A percentile compares a stretch with the other conserved stretches of the same genome.
These are phyloP conservation scores for Colletotrichum lentis DNA, from an alignment of 2,329 filamentous ascomycete species.

Conservation along the genomic window DNA sequence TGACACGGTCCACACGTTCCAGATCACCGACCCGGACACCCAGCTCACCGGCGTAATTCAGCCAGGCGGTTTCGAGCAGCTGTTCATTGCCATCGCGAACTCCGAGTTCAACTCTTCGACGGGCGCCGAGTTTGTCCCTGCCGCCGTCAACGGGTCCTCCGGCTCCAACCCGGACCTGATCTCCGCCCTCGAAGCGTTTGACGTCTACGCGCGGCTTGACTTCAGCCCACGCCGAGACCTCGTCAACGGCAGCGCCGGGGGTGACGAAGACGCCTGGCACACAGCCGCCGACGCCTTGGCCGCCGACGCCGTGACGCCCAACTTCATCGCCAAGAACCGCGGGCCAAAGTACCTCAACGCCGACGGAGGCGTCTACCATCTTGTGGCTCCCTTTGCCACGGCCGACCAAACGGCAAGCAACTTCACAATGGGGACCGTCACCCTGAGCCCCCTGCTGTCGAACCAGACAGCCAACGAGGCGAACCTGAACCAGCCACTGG, in stretches of 20 bases:
- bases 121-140: conserved; percentile 40
- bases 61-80: conserved; percentile 58
- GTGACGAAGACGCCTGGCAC: conserved; percentile 48
- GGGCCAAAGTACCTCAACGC: conserved; percentile 56
- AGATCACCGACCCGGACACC: conserved; percentile 57
- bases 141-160: conserved; percentile 24
- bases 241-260: conserved; percentile 52
- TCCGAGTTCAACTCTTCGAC: conserved; percentile 48
- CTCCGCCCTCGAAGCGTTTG: conserved; percentile 49
- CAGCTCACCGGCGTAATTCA: conserved; percentile 56
- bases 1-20: conserved; percentile 58
- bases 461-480: conserved; percentile 23
- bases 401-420: conserved; percentile 50
- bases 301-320: conserved; percentile 46
- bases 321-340: conserved; percentile 56
- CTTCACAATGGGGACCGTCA: conserved; percentile 56
- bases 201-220: conserved; percentile 54
- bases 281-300: conserved; percentile 48
- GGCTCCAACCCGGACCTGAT: conserved; percentile 45
- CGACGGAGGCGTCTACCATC: conserved; percentile 49
- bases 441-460: conserved; percentile 41
- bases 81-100: conserved; percentile 50
- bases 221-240: conserved; percentile 52
- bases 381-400: conserved; percentile 55
- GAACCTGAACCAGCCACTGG: conserved; percentile 28